Conservation (phyloP, 2,329 filamentous ascomycete species). For the Pseudogymnoascus verrucosus region DNA sequence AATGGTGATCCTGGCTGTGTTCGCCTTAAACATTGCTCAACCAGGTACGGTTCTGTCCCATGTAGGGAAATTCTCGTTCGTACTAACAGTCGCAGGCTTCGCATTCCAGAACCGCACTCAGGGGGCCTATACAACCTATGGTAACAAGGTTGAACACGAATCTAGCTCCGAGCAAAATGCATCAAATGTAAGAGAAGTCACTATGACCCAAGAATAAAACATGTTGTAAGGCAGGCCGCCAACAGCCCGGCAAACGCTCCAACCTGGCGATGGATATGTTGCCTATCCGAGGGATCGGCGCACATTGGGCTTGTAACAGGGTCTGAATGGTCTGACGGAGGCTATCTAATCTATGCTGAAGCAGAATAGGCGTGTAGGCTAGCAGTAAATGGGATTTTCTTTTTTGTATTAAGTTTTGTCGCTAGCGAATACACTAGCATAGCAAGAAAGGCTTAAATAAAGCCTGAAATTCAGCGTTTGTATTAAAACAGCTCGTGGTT, state of each 20-base stretch:
- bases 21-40: conserved; percentile 32
- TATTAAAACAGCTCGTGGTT: too few relatives aligned
- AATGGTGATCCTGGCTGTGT: conserved; percentile 41
- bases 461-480: too few relatives aligned
- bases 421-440: too few relatives aligned
- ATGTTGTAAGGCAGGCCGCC: conserved; percentile 10
- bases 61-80: conserved; percentile 10
- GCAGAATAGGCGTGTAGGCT: too few relatives aligned
- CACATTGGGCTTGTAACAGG: conserved; percentile 10
- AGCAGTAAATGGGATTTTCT: too few relatives aligned
- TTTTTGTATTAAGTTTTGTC: too few relatives aligned
- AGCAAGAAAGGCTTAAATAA: too few relatives aligned
- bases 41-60: conserved; percentile 11
- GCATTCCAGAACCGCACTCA: conserved; percentile 11
- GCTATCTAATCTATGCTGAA: too few relatives aligned
- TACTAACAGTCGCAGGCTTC: conserved; percentile 12
- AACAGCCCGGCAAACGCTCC: conserved; percentile 6
- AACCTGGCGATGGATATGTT: conserved; percentile 6
- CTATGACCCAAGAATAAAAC: conserved; percentile 10
- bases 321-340: too few relatives aligned
- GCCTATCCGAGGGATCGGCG: conserved; percentile 9
- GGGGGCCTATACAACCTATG: neutral
- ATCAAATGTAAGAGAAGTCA: conserved; percentile 7
- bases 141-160: neutral
- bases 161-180: neutral